These are phyloP conservation scores for Pythium vanterpoolii DNA, from an alignment of 352 stramenopile genomes.

Conservation along the genomic window DNA sequence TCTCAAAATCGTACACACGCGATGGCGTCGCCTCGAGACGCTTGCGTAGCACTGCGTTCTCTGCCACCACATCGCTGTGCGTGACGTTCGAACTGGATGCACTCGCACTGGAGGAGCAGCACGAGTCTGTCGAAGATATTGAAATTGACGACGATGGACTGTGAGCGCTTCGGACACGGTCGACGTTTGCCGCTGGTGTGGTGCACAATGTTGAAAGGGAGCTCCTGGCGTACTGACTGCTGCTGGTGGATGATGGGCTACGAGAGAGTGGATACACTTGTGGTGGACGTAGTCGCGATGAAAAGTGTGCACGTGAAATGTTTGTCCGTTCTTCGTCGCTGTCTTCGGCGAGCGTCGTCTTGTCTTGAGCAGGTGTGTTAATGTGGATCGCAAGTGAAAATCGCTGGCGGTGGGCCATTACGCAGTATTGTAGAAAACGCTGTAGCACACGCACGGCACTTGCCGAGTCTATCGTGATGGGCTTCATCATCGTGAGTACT, in stretches of 20 bases:
- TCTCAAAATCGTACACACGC: conserved; percentile 7
- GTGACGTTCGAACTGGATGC: not conserved
- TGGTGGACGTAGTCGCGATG: not conserved
- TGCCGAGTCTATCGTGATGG: not conserved
- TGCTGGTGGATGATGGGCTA: not conserved
- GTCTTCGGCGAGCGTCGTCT: too few species aligned
- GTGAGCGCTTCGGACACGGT: not conserved
- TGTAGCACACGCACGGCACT: too few species aligned
- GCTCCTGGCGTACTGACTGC: not conserved
- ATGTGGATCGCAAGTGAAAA: too few species aligned
- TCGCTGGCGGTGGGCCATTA: too few species aligned
- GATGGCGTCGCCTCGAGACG: not conserved
- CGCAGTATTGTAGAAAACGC: too few species aligned
- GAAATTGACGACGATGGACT: not conserved
- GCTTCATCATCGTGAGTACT: not conserved
- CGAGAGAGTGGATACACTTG: not conserved
- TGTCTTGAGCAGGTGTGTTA: not conserved
- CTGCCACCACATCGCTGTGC: not conserved
- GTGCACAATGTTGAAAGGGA: not conserved
- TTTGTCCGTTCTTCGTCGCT: conserved; percentile 11
- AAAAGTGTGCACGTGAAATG: conserved; percentile 19
- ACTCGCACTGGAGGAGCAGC: not conserved
- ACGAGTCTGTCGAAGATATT: not conserved
- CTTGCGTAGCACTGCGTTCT: conserved; percentile 5
- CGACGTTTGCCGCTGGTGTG: not conserved